Base-by-base conservation (phyloP, 2,329 filamentous ascomycete genomes). In the Biscogniauxia mediterranea region DNA sequence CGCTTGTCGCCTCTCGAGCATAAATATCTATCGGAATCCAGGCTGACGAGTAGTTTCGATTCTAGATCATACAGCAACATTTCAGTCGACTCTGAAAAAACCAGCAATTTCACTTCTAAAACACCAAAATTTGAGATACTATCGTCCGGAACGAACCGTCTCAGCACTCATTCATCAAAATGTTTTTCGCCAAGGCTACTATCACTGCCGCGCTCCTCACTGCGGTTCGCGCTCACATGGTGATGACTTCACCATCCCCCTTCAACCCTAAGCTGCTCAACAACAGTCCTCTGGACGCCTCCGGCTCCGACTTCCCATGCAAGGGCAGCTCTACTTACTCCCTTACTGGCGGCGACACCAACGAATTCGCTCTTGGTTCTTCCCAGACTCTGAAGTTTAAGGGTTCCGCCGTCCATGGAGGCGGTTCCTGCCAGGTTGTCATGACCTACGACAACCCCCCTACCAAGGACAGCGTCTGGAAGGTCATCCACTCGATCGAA, bases 351-450 rank as follows among this genome's bases (percentile, higher is more conserved):
- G 77, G 77, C 5, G 74, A 71, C 1, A 77, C 76, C 70, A 92
- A 91, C 68, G 73, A 79, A 0, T 91, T 90, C 75, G 78, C 82
- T 0, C 81, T 89, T 15, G 92, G 92, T 3, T 83, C 84, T 5
- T 65, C 75, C 0, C 85, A 90, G 69, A 74, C 78, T 0, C 81
- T 97, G 1, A 75, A 77, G 0, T 91, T 97, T 75, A 78, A 78
- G 0, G 93, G 93, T 42, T 79, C 82, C 55, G 93, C 93, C 2
- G 86, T 89, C 0, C 95, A 99, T 68, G 93, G 93, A 19, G 95
- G 95, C 58, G 95, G 95, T 0, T 96, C 92, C 0, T 98, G 95
- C 79, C 95, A 99, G 70, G 78, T 98, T 60, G 90, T 89, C 8
- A 79, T 99, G 69, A 95, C 93, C 0, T 92, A 90, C 19, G 94